phyloP scores from a whole-genome alignment of 169 alveolate species.

The Cyclospora cayetanensis region DNA sequence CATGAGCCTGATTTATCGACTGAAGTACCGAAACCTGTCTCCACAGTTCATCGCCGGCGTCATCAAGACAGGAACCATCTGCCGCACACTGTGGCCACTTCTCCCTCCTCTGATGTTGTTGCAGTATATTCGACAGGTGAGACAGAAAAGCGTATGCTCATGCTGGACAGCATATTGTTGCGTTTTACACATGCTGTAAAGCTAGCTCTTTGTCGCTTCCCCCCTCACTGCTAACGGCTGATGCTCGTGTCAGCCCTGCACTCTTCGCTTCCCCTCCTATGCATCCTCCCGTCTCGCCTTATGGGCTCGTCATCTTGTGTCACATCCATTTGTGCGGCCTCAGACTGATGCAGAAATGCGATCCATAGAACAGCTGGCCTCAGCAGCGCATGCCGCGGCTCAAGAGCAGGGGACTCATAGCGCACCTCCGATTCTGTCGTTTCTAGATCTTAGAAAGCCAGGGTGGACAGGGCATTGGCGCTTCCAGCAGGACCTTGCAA shows the following conservation, averaged over 20 bases:
- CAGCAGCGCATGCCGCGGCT: neutral
- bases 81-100: conserved; percentile 77
- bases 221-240: no score
- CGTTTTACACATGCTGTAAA: no score
- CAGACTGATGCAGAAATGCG: conserved; percentile 62
- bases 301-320: no score
- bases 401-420: neutral
- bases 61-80: conserved; percentile 78
- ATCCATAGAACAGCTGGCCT: conserved; percentile 47
- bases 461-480: conserved; percentile 65
- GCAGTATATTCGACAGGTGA: conserved; percentile 87
- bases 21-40: conserved; percentile 67
- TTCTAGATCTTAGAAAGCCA: conserved; percentile 22
- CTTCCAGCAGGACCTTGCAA: conserved; percentile 65
- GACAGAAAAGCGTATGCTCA: neutral
- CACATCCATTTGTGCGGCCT: no score
- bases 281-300: no score
- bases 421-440: neutral
- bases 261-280: no score
- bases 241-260: no score
- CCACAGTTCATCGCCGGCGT: conserved; percentile 69
- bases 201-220: no score
- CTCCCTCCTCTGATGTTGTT: conserved; percentile 85
- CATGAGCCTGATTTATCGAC: no score
- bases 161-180: no score